Conservation (phyloP, 2,329 filamentous ascomycete species). For the Trichoderma breve region DNA sequence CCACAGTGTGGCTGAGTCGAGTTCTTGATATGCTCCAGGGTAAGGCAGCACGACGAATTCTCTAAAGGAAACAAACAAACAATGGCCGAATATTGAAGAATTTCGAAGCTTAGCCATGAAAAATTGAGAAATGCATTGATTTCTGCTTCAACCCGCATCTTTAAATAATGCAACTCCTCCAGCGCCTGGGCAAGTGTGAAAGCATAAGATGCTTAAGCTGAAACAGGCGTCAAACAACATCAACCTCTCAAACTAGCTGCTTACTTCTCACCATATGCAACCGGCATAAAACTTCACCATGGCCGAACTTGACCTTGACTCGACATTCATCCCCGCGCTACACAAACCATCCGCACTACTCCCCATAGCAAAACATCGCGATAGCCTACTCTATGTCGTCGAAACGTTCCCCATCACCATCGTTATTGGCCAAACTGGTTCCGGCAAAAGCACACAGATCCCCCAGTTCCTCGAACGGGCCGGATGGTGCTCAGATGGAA, state of each 20-base stretch:
- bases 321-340: conserved; percentile 71
- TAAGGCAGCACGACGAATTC: neutral
- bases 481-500: conserved; percentile 84
- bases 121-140: neutral
- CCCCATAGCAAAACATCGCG: conserved; percentile 80
- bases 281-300: conserved; percentile 33
- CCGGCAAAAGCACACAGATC: conserved; percentile 92
- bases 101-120: neutral
- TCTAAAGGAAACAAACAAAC: neutral
- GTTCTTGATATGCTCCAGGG: neutral
- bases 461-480: conserved; percentile 86
- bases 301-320: conserved; percentile 56
- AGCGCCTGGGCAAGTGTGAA: too few species aligned
- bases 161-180: neutral
- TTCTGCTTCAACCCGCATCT: too few species aligned
- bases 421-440: conserved; percentile 89
- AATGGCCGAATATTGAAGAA: neutral
- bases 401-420: conserved; percentile 84
- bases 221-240: conserved; percentile 1
- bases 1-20: neutral
- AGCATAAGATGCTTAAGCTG: neutral
- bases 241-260: neutral
- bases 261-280: neutral
- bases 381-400: conserved; percentile 78
- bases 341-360: conserved; percentile 82